phyloP scores from a whole-genome alignment of 306 rosid genomes.

The Cicer yamashitae region DNA sequence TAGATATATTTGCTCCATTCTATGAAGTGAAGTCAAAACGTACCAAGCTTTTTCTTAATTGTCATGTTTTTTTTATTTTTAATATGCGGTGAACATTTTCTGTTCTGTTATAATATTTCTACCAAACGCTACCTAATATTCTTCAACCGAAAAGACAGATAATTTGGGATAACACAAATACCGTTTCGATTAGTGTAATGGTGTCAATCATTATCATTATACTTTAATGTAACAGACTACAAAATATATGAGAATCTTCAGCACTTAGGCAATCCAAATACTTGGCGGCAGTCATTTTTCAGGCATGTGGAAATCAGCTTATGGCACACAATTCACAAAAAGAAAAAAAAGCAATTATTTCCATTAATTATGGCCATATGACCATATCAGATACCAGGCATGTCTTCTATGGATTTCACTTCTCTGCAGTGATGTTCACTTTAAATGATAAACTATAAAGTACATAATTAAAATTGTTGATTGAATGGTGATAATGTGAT shows the following conservation, averaged over 20 bases:
- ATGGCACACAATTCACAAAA: constrained; percentile 1
- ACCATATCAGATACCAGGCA: constrained; percentile 12
- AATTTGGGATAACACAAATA: constrained; percentile 2
- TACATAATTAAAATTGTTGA: neutral
- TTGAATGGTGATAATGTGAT: constrained; percentile 9
- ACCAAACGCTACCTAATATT: neutral
- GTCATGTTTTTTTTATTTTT: neutral
- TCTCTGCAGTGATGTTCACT: neutral
- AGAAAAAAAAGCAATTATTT: neutral
- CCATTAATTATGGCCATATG: neutral
- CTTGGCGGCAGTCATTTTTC: constrained; percentile 6
- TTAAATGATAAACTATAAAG: neutral
- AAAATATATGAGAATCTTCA: constrained; percentile 17
- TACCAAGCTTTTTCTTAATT: neutral
- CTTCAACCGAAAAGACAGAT: constrained; percentile 12
- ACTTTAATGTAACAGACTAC: neutral
- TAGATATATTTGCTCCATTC: neutral
- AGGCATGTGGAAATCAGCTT: constrained; percentile 27
- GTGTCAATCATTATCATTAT: constrained; percentile 15
- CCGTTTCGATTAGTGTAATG: neutral
- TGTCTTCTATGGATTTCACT: neutral
- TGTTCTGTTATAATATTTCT: neutral
- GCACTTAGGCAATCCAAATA: constrained; percentile 18
- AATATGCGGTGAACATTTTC: neutral
- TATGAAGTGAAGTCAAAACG: neutral